A percentile compares a stretch with the other conserved stretches of the same genome.
Evolutionary conservation across 257 asterid species (phyloP).

Genomic region (Verbena officinalis): DNA sequence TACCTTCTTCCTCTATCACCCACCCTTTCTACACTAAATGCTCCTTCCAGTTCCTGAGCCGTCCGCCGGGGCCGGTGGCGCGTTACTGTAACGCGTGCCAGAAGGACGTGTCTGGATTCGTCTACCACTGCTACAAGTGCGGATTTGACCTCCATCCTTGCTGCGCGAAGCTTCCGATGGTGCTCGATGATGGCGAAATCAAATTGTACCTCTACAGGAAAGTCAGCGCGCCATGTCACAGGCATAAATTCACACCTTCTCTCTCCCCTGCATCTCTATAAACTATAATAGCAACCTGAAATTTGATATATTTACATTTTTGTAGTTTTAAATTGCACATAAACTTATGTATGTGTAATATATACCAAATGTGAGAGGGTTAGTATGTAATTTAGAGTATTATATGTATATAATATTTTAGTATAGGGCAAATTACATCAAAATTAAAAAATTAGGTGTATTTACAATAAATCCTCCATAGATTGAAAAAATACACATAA

Average conservation of each 20-base stretch:
- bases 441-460: too few species aligned
- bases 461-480: too few species aligned
- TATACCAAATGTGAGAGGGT: too few species aligned
- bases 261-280: not conserved
- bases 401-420: too few species aligned
- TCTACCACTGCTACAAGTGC: conserved; percentile 82
- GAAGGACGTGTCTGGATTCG: conserved; percentile 82
- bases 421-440: too few species aligned
- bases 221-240: conserved; percentile 70
- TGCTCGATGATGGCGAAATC: conserved; percentile 74
- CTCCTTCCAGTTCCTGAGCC: conserved; percentile 71
- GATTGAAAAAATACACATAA: too few species aligned
- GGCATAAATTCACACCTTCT: conserved; percentile 27
- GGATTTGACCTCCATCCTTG: conserved; percentile 98
- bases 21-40: conserved; percentile 91
- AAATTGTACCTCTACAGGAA: conserved; percentile 65
- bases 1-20: conserved; percentile 56
- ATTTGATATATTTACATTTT: too few species aligned
- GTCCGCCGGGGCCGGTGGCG: conserved; percentile 68
- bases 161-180: conserved; percentile 95
- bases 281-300: too few species aligned
- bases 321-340: too few species aligned
- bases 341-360: too few species aligned
- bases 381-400: too few species aligned
- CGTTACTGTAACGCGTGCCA: conserved; percentile 96